These are phyloP conservation scores for Ligustrum vulgare DNA, from an alignment of 257 asterid species.

Conservation along the genomic window DNA sequence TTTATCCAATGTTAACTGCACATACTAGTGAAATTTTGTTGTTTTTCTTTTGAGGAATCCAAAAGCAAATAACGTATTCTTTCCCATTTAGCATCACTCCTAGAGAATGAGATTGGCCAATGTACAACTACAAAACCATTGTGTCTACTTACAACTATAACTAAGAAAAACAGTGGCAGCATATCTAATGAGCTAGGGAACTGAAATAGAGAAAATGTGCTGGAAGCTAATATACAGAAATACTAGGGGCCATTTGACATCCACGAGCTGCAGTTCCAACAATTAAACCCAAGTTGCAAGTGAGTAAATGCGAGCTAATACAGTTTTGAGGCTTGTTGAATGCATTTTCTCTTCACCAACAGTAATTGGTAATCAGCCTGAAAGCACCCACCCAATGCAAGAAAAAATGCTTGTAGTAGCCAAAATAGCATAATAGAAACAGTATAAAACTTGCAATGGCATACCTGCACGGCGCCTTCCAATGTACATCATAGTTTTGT, in stretches of 20 bases:
- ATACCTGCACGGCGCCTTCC: conserved; percentile 56
- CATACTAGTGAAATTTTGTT: neutral
- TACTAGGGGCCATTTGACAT: conserved; percentile 20
- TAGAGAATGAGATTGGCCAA: neutral
- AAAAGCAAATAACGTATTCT: neutral
- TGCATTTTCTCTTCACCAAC: conserved; percentile 29
- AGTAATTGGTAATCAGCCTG: conserved; percentile 41
- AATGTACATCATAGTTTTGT: conserved; percentile 74
- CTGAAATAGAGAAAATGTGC: neutral
- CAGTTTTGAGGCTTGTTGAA: conserved; percentile 17
- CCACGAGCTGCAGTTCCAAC: conserved; percentile 12
- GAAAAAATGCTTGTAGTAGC: conserved; percentile 15
- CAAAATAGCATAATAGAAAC: conserved; percentile 6
- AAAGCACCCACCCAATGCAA: conserved; percentile 27
- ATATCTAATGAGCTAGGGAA: conserved; percentile 15
- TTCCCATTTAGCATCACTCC: neutral
- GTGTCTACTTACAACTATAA: neutral
- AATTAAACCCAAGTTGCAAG: conserved; percentile 20
- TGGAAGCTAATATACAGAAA: conserved; percentile 32
- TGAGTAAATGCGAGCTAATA: conserved; percentile 12
- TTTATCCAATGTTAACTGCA: neutral
- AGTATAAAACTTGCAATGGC: conserved; percentile 26
- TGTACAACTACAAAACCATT: neutral
- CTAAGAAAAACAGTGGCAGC: neutral
- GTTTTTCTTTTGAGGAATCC: neutral